These are phyloP conservation scores for Ambrosia artemisiifolia DNA, from an alignment of 129 eudicot genomes.

Conservation along the genomic window DNA sequence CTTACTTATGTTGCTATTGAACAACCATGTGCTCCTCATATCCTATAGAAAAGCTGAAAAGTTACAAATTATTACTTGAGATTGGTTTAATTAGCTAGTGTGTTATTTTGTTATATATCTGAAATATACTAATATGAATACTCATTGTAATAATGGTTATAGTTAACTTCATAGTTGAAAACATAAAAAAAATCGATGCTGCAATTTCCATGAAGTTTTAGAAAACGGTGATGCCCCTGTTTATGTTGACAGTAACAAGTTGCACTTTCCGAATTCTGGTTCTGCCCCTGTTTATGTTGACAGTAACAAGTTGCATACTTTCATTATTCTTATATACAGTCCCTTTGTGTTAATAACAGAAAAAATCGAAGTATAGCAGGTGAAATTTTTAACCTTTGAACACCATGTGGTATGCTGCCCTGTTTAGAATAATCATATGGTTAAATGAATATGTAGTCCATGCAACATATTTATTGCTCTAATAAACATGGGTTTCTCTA, in stretches of 20 bases:
- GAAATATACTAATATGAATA: not conserved
- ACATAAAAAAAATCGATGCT: not conserved
- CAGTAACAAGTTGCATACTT: conserved; percentile 5
- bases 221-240: not conserved
- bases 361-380: not conserved
- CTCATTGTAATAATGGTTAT: conserved; percentile 9
- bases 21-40: not conserved
- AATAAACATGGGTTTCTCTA: not conserved
- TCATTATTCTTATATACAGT: not conserved
- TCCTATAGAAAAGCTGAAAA: not conserved
- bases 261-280: conserved; percentile 1
- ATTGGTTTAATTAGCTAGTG: not conserved
- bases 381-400: not conserved
- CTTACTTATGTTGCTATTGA: not conserved
- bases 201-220: not conserved
- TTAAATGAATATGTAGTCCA: not conserved
- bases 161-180: not conserved
- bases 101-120: not conserved
- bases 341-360: too few species aligned
- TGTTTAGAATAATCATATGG: not conserved
- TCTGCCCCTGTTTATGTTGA: not conserved
- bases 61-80: not conserved
- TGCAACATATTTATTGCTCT: conserved; percentile 2
- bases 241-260: not conserved
- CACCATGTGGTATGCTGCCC: not conserved